Percentiles rank a stretch among this genome's conserved stretches.
These are phyloP conservation scores for Lizonia empirigonia DNA, from an alignment of 2,329 filamentous ascomycete species.

Conservation along the genomic window DNA sequence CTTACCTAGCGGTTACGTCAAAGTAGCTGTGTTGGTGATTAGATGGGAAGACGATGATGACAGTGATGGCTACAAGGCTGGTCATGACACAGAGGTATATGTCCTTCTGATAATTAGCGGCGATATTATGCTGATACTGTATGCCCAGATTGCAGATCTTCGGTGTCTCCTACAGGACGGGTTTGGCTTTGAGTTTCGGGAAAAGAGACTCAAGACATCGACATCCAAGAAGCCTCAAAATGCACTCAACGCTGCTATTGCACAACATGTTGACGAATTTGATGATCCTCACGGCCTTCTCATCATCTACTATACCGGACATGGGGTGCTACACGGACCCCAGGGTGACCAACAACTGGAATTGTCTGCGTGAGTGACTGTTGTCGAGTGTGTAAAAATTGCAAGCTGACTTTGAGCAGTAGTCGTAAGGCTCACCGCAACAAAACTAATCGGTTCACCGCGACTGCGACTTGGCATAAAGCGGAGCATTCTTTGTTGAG, in stretches of 20 bases:
- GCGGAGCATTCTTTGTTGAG: conserved; percentile 24
- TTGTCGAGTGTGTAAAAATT: too few species aligned
- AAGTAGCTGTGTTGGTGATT: conserved; percentile 36
- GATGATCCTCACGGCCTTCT: conserved; percentile 29
- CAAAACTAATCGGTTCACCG: too few species aligned
- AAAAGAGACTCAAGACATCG: too few species aligned
- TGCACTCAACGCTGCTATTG: conserved; percentile 21
- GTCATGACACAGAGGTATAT: conserved; percentile 25
- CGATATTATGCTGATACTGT: too few species aligned
- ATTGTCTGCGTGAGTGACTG: conserved; percentile 30
- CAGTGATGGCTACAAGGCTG: conserved; percentile 23
- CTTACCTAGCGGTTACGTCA: conserved; percentile 30
- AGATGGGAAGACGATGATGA: conserved; percentile 30
- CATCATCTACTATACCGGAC: conserved; percentile 44
- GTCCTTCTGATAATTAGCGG: too few species aligned
- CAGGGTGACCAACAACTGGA: conserved; percentile 8
- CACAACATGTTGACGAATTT: conserved; percentile 20
- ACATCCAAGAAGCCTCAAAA: background rate
- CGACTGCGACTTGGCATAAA: conserved; percentile 31
- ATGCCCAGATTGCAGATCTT: too few species aligned
- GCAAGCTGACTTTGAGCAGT: too few species aligned
- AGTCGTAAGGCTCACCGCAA: too few species aligned
- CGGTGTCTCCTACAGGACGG: too few species aligned
- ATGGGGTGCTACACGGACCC: conserved; percentile 19
- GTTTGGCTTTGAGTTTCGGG: too few species aligned